Evolutionary conservation across 2,329 filamentous ascomycete genomes (phyloP).

Genomic region (Ophiobolus disseminans): DNA sequence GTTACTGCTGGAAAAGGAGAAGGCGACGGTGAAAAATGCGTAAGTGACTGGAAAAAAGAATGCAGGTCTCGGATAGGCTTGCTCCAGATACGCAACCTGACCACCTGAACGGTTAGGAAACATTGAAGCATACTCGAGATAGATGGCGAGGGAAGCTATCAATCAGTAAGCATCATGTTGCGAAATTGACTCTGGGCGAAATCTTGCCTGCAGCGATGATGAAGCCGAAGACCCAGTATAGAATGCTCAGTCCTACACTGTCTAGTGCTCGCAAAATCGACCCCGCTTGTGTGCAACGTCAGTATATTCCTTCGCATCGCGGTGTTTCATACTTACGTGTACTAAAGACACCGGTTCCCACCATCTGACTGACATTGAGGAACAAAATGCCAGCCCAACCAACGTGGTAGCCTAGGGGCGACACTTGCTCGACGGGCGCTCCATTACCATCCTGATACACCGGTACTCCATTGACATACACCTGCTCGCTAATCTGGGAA

Average conservation of each 20-base stretch:
- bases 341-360: slow-evolving; percentile 41
- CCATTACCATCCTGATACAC: slow-evolving; percentile 37
- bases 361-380: slow-evolving; percentile 42
- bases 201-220: slow-evolving; percentile 33
- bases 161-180: neutral
- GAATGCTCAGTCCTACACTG: slow-evolving; percentile 35
- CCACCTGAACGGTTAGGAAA: slow-evolving; percentile 40
- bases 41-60: slow-evolving; percentile 40
- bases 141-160: slow-evolving; percentile 33
- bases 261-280: slow-evolving; percentile 32
- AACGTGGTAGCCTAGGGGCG: slow-evolving; percentile 41
- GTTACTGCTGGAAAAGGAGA: slow-evolving; percentile 42
- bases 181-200: too few relatives aligned
- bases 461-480: slow-evolving; percentile 22
- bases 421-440: slow-evolving; percentile 38
- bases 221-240: slow-evolving; percentile 39
- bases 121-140: slow-evolving; percentile 35
- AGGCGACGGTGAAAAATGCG: slow-evolving; percentile 36
- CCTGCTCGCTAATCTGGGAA: slow-evolving; percentile 35
- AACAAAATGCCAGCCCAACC: slow-evolving; percentile 39
- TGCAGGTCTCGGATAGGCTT: slow-evolving; percentile 35
- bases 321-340: slow-evolving; percentile 28
- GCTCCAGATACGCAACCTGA: slow-evolving; percentile 41
- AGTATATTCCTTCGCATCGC: neutral
- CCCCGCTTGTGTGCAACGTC: slow-evolving; percentile 25